Percentiles rank a stretch among this genome's conserved stretches.
These are phyloP conservation scores for Lathyrus oleraceus DNA, from an alignment of 306 rosid species.

Conservation along the genomic window DNA sequence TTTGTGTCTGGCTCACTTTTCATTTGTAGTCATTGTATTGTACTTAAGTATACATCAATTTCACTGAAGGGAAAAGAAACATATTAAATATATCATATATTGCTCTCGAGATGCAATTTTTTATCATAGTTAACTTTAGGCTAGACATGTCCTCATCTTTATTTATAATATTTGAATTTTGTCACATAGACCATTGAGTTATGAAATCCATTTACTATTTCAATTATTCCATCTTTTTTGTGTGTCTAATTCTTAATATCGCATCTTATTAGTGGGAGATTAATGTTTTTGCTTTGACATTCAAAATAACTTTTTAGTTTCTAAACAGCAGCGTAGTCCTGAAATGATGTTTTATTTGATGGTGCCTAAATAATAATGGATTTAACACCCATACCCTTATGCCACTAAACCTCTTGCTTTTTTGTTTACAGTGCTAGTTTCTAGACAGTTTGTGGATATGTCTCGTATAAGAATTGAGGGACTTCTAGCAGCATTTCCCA, in stretches of 20 bases:
- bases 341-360: slow-evolving; percentile 6
- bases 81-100: background rate
- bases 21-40: background rate
- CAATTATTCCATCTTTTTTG: background rate
- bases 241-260: background rate
- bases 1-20: background rate
- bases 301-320: background rate
- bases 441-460: slow-evolving; percentile 88
- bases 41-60: slow-evolving; percentile 5
- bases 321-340: background rate
- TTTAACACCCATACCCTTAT: slow-evolving; percentile 3
- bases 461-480: too few relatives aligned
- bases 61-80: background rate
- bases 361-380: slow-evolving; percentile 1
- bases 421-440: slow-evolving; percentile 69
- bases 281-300: background rate
- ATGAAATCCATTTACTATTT: background rate
- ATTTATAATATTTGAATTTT: background rate
- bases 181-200: background rate
- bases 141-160: background rate
- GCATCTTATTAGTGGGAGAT: background rate
- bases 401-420: background rate
- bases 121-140: background rate
- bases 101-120: background rate
- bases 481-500: too few relatives aligned